Evolutionary conservation across 495 filamentous ascomycete species (phyloP), one percentile per base, ranked within the genome.

Genomic region (Neurospora intermedia): DNA sequence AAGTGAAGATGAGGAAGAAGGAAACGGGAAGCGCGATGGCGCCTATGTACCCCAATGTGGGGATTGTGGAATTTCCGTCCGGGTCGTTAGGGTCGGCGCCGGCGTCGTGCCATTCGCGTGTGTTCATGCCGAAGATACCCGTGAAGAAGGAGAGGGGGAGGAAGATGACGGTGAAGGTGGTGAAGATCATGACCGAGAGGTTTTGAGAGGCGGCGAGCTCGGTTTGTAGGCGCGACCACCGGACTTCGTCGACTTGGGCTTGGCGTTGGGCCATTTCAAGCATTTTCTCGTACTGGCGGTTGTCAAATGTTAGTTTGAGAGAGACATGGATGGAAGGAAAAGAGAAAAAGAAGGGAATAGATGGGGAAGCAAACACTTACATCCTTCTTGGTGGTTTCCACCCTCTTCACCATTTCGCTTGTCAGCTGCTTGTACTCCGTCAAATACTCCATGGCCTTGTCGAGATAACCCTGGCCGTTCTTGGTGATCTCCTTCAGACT

Each of bases 191-290:
- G 35, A 91, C 84, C 11, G 89, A 87, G 45, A 87, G 84, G 45
- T 88, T 89, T 75, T 91, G 89, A 45, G 85, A 86, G 41, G 87
- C 87, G 0, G 89, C 88, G 0, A 90, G 87, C 72, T 91, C 88
- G 7, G 88, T 87, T 72, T 91, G 88, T 73, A 89, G 81, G 2
- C 90, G 84, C 2, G 89, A 89, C 79, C 89, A 86, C 46, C 89
- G 88, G 8, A 89, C 87, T 73, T 92, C 89, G 75, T 91, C 88
- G 2, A 91, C 88, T 74, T 91, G 89, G 2, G 89, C 89, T 73
- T 92, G 89, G 40, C 90, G 89, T 72, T 91, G 89, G 69, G 89
- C 89, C 80, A 92, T 88, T 77, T 91, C 88, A 10, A 91, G 85
- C 13, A 91, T 84, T 43, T 90, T 90, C 73, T 90, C 88, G 71